phyloP scores from a whole-genome alignment of 345 rosid species.

The Streptanthus diversifolius region DNA sequence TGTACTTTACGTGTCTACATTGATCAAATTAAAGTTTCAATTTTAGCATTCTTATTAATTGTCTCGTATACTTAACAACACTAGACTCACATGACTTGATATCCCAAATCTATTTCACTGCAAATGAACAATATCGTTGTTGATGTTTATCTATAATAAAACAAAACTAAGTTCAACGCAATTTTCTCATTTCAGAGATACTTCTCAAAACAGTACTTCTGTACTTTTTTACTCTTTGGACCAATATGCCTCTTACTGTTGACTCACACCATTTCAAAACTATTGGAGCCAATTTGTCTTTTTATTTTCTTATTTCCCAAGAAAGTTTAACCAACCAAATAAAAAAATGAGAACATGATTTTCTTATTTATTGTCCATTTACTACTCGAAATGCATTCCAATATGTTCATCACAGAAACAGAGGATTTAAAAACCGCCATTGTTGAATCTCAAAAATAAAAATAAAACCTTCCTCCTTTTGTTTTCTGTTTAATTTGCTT shows the following conservation, averaged over 20 bases:
- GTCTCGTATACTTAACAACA: background rate
- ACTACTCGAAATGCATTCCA: background rate
- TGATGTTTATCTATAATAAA: constrained; percentile 1
- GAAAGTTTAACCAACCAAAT: background rate
- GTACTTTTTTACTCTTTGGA: constrained; percentile 20
- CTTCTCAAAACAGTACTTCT: constrained; percentile 27
- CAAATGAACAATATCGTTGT: constrained; percentile 22
- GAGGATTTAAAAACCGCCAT: constrained; percentile 22
- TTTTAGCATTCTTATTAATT: background rate
- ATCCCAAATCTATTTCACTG: constrained; percentile 18
- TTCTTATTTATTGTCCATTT: background rate
- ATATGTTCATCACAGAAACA: constrained; percentile 17
- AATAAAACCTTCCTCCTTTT: background rate
- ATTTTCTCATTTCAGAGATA: background rate
- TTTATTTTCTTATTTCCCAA: background rate
- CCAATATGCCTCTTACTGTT: background rate
- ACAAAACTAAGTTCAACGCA: constrained; percentile 37
- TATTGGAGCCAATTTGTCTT: background rate
- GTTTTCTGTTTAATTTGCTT: background rate
- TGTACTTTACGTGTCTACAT: background rate
- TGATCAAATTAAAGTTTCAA: background rate
- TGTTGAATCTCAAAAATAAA: constrained; percentile 5
- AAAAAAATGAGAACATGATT: background rate
- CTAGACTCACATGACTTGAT: constrained; percentile 21
- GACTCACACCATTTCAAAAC: constrained; percentile 9